Evolutionary conservation across 1,139 yeast genomes (phyloP), one percentile per base, ranked within the genome.

Genomic region (Pichia sp.): DNA sequence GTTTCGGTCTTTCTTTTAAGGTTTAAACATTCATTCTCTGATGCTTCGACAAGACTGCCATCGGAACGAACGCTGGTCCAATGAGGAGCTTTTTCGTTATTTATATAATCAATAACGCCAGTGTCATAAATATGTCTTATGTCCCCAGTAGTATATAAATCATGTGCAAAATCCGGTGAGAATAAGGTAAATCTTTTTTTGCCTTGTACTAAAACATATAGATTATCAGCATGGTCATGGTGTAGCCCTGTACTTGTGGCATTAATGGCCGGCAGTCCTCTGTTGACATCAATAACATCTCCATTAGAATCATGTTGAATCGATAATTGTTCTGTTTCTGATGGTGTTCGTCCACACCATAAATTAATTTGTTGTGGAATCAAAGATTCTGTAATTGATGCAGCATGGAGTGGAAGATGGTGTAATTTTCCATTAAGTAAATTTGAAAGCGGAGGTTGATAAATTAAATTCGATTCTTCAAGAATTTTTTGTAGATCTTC

Each of bases 191-290:
- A 82, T 49, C 87, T 59, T 55, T 83, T 83, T n/a, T 59, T 57
- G 0, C 90, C 92, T 28, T 71, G 64, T 1, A 78, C 58, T 2
- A 83, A 71, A 3, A 82, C 66, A 58, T 83, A 83, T 35, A 82
- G 64, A 55, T 83, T 83, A 57, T 82, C 89, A 1, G 90, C 85
- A 61, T 82, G 89, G 58, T 83, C 92, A 58, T 83, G 92, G 55
- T 83, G 92, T n/a, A 83, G 63, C 0, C 92, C 92, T 0, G 89
- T 80, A 0, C 87, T 80, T 0, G 80, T 68, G 5, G 56, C 53
- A 1, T 83, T 84, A 1, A 61, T 62, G 1, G 74, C 72, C 1
- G 84, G 80, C 2, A 80, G 60, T 24, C 64, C 65, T 51, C 74
- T 73, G 0, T 83, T 85, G 2, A 79, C 54, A 0, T 30, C 12